Percentiles rank a stretch among this genome's conserved stretches.
These are phyloP conservation scores for Angomonas deanei DNA, from an alignment of 208 protist species.

Conservation along the genomic window DNA sequence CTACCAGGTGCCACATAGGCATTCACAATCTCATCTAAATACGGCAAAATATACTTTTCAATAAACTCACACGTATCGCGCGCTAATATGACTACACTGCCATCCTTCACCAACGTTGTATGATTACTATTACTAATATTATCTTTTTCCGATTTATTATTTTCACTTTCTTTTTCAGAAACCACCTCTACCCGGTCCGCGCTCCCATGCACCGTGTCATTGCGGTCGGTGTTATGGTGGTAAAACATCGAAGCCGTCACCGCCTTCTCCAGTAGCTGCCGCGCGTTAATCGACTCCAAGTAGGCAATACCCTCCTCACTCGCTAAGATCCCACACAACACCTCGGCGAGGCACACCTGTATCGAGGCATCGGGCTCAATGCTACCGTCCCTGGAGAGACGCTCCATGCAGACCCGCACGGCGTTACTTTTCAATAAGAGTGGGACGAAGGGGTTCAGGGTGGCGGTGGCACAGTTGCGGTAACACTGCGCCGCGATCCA, in stretches of 20 bases:
- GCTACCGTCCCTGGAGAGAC: constrained; percentile 17
- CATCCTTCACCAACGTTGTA: background rate
- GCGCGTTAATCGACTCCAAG: constrained; percentile 76
- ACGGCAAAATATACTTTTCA: constrained; percentile 55
- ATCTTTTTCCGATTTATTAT: no score
- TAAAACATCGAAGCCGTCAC: constrained; percentile 11
- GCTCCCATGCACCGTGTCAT: background rate
- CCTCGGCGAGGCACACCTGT: constrained; percentile 58
- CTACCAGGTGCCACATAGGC: constrained; percentile 66
- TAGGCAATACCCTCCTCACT: constrained; percentile 59
- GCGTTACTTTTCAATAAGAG: constrained; percentile 44
- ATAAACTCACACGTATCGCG: constrained; percentile 32
- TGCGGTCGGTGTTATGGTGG: background rate
- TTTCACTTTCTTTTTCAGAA: constrained; percentile 16
- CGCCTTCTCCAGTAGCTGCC: constrained; percentile 39
- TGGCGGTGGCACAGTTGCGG: constrained; percentile 63
- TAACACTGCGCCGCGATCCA: constrained; percentile 66
- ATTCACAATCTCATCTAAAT: constrained; percentile 76
- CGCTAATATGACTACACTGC: constrained; percentile 8
- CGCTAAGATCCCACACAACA: constrained; percentile 51
- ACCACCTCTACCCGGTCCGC: constrained; percentile 21
- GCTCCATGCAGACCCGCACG: constrained; percentile 36
- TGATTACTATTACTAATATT: no score
- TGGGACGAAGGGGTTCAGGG: constrained; percentile 27
- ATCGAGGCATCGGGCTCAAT: constrained; percentile 33